Evolutionary conservation across 208 protist genomes (phyloP).

Genomic region (Blechomonas ayalai): DNA sequence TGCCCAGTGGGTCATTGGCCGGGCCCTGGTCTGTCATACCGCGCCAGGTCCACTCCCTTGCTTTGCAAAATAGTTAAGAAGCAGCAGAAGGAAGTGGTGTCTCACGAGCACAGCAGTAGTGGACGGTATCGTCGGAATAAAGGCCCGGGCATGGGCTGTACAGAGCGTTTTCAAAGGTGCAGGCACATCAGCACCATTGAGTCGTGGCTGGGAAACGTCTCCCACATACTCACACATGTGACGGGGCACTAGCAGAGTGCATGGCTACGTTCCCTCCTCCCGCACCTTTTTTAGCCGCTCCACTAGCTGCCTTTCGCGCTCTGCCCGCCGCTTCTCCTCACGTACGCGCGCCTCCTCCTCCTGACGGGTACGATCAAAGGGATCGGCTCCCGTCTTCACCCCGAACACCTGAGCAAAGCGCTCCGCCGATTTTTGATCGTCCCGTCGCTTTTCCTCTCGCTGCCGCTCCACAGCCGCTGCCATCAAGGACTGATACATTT

Average conservation of each 20-base stretch:
- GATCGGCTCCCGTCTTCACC: conserved; percentile 23
- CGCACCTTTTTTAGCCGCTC: conserved; percentile 62
- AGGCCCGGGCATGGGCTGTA: too few species aligned
- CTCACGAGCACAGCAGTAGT: too few species aligned
- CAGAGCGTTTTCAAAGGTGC: too few species aligned
- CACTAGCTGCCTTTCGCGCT: conserved; percentile 56
- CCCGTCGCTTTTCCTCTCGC: conserved; percentile 16
- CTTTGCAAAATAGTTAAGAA: too few species aligned
- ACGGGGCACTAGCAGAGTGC: background rate
- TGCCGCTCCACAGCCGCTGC: conserved; percentile 18
- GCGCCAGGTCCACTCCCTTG: too few species aligned
- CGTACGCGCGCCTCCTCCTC: conserved; percentile 30
- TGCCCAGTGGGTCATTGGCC: conserved; percentile 2
- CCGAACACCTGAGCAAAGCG: conserved; percentile 68
- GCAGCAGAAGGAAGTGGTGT: too few species aligned
- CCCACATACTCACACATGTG: background rate
- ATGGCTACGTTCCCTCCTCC: too few species aligned
- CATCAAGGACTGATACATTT: conserved; percentile 40
- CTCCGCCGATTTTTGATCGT: conserved; percentile 54
- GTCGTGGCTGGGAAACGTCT: too few species aligned
- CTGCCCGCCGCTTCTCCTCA: conserved; percentile 35
- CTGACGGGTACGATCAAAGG: conserved; percentile 49
- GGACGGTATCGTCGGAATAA: too few species aligned
- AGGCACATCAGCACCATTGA: too few species aligned
- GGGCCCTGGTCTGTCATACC: background rate